Percentiles rank a stretch among this genome's conserved stretches.
Evolutionary conservation across 2,329 filamentous ascomycete genomes (phyloP).

Genomic region (Nothomitra cinnamomea): DNA sequence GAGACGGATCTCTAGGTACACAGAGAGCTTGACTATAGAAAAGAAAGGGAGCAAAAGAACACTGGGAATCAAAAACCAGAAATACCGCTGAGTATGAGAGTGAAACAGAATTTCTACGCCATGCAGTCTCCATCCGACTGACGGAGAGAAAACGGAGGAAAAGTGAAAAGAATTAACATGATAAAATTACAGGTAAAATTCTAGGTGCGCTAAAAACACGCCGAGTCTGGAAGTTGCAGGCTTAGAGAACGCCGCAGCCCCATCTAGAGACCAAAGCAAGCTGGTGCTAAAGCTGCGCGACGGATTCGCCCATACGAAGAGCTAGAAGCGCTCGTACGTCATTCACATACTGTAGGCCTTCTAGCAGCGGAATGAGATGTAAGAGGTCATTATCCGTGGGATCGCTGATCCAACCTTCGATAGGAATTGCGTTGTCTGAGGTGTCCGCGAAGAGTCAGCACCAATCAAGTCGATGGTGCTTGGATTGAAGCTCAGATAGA

Average conservation of each 20-base stretch:
- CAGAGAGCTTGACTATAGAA: too few species aligned
- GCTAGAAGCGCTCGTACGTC: constrained; percentile 85
- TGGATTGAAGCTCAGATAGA: not conserved
- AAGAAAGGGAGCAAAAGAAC: too few species aligned
- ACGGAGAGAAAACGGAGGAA: too few species aligned
- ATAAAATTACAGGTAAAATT: too few species aligned
- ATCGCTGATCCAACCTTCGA: constrained; percentile 98
- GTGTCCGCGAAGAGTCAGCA: not conserved
- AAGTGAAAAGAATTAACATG: too few species aligned
- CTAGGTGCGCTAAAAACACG: too few species aligned
- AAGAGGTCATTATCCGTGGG: constrained; percentile 91
- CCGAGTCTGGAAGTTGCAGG: too few species aligned
- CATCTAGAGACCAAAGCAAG: not conserved
- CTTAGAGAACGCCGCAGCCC: not conserved
- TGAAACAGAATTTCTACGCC: too few species aligned
- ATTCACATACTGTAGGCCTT: constrained; percentile 90
- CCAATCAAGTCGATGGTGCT: not conserved
- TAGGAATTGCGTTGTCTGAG: constrained; percentile 92
- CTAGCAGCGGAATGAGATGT: constrained; percentile 79
- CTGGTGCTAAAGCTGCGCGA: not conserved
- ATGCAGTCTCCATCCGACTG: too few species aligned
- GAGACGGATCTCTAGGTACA: too few species aligned
- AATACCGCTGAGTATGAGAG: too few species aligned
- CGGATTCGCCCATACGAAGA: constrained; percentile 61
- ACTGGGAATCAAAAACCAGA: too few species aligned